These are phyloP conservation scores for Truncatella angustata DNA, from an alignment of 2,329 filamentous ascomycete species.

Conservation along the genomic window DNA sequence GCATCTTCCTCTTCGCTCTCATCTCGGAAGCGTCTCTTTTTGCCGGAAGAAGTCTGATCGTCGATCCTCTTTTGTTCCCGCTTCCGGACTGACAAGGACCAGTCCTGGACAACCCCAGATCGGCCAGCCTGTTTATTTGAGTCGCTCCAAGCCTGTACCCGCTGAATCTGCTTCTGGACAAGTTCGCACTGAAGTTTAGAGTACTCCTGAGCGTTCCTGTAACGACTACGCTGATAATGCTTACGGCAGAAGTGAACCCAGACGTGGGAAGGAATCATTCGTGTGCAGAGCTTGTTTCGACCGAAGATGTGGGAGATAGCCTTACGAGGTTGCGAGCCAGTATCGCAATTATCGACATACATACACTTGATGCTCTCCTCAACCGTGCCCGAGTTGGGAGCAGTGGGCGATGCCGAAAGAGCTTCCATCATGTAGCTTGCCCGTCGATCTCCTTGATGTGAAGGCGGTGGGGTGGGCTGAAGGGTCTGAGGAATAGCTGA, in stretches of 20 bases:
- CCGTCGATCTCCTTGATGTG: constrained; percentile 19
- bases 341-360: constrained; percentile 57
- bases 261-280: constrained; percentile 63
- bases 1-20: constrained; percentile 29
- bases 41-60: constrained; percentile 31
- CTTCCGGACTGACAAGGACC: constrained; percentile 63
- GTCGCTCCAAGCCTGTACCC: constrained; percentile 63
- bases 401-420: constrained; percentile 15
- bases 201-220: constrained; percentile 63
- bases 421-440: constrained; percentile 18
- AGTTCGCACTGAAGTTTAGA: constrained; percentile 62
- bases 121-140: constrained; percentile 37
- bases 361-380: constrained; percentile 43
- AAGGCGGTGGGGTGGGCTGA: constrained; percentile 25
- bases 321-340: constrained; percentile 64
- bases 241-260: constrained; percentile 81
- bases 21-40: constrained; percentile 29
- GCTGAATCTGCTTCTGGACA: constrained; percentile 59
- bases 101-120: constrained; percentile 51
- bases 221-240: constrained; percentile 75
- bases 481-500: constrained; percentile 21
- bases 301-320: constrained; percentile 81
- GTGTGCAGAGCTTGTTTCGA: constrained; percentile 76
- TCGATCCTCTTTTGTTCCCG: constrained; percentile 60
- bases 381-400: constrained; percentile 11